Evolutionary conservation across 768 basidiomycete genomes (phyloP).

Genomic region (Suillus occidentalis): DNA sequence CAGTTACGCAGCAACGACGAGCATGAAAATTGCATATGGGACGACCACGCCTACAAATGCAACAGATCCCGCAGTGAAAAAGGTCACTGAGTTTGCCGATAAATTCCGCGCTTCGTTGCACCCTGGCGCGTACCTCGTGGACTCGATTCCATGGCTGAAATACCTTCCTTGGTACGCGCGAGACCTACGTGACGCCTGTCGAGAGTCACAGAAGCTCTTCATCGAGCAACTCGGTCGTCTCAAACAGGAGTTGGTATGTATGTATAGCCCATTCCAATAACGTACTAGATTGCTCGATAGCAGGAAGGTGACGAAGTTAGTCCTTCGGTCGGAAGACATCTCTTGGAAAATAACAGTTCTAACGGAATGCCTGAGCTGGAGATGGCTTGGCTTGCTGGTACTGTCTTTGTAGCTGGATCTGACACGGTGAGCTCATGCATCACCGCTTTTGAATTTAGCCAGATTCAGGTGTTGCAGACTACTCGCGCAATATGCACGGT

Average conservation of each 20-base stretch:
- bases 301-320: constrained; percentile 15
- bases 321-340: constrained; percentile 49
- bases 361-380: constrained; percentile 51
- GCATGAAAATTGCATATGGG: constrained; percentile 28
- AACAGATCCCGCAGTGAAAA: constrained; percentile 19
- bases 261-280: not conserved
- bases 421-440: constrained; percentile 40
- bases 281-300: not conserved
- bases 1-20: constrained; percentile 29
- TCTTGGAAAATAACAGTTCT: constrained; percentile 48
- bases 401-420: constrained; percentile 58
- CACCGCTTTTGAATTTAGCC: not conserved
- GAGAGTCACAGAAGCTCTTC: constrained; percentile 51
- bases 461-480: constrained; percentile 14
- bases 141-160: constrained; percentile 32
- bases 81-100: not conserved
- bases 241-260: constrained; percentile 40
- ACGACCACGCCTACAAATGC: constrained; percentile 20
- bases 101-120: constrained; percentile 17
- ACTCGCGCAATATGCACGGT: constrained; percentile 27
- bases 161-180: constrained; percentile 59
- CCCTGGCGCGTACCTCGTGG: constrained; percentile 36
- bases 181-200: constrained; percentile 50
- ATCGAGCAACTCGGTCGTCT: constrained; percentile 47
- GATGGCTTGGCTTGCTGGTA: constrained; percentile 57